Evolutionary conservation across 495 filamentous ascomycete genomes (phyloP).

Genomic region (Aspergillus homomorphus): DNA sequence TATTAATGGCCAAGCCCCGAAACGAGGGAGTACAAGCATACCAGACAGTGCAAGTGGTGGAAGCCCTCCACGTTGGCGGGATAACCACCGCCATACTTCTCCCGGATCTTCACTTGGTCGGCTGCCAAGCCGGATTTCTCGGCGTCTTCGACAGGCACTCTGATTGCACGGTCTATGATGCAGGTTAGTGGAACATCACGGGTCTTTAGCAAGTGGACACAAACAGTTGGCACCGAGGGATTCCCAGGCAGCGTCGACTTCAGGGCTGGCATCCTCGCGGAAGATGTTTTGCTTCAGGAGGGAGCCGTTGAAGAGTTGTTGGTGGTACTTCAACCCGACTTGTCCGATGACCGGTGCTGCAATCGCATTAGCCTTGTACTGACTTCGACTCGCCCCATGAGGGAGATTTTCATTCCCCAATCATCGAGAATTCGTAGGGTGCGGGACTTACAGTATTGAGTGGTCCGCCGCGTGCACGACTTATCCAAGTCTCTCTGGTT

Average conservation of each 20-base stretch:
- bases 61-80: conserved; percentile 55
- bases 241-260: conserved; percentile 58
- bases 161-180: conserved; percentile 34
- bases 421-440: neutral
- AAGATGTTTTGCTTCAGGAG: conserved; percentile 49
- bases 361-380: neutral
- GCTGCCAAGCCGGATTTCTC: conserved; percentile 36
- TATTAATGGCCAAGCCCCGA: neutral
- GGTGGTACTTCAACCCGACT: conserved; percentile 14
- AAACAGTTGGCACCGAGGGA: conserved; percentile 51
- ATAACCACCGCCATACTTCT: conserved; percentile 52
- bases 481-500: conserved; percentile 9
- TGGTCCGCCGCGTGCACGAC: conserved; percentile 12
- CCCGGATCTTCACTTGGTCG: conserved; percentile 50
- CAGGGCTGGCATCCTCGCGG: conserved; percentile 47
- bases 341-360: conserved; percentile 10
- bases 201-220: neutral
- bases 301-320: neutral
- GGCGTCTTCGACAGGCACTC: conserved; percentile 38
- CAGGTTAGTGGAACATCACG: neutral
- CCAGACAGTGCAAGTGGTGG: conserved; percentile 57
- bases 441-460: conserved; percentile 10
- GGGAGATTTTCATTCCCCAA: neutral
- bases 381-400: neutral
- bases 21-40: conserved; percentile 14